These are phyloP conservation scores for Aspergillus incahuasiensis DNA, from an alignment of 495 filamentous ascomycete genomes.

Conservation along the genomic window DNA sequence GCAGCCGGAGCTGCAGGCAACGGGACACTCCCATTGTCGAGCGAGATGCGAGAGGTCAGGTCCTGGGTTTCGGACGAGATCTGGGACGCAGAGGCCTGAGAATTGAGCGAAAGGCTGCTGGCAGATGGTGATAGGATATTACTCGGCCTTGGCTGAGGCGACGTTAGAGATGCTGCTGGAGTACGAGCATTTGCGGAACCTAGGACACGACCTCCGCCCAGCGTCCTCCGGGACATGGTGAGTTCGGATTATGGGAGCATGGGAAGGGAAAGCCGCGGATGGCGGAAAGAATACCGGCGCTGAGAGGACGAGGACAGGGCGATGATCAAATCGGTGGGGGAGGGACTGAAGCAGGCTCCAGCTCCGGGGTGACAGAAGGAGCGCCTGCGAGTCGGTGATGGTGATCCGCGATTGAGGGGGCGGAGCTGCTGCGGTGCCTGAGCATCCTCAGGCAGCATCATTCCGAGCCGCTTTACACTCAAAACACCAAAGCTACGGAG, in stretches of 20 bases:
- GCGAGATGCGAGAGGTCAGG: conserved; percentile 53
- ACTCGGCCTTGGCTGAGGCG: conserved; percentile 50
- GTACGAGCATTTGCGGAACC: conserved; percentile 75
- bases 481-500: no score
- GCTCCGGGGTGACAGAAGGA: conserved; percentile 3
- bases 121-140: conserved; percentile 55
- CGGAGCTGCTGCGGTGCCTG: conserved; percentile 2
- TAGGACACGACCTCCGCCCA: conserved; percentile 84
- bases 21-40: conserved; percentile 46
- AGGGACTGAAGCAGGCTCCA: background rate
- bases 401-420: conserved; percentile 10
- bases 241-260: conserved; percentile 34
- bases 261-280: conserved; percentile 25
- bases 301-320: background rate
- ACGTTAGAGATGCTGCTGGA: conserved; percentile 56
- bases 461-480: background rate
- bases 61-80: conserved; percentile 55
- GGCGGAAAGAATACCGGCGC: background rate
- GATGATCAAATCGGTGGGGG: background rate
- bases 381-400: background rate
- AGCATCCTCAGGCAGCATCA: background rate
- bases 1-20: conserved; percentile 48
- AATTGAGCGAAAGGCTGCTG: conserved; percentile 57
- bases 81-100: conserved; percentile 58
- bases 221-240: conserved; percentile 74